Base-by-base conservation (phyloP, 2,329 filamentous ascomycete genomes). In the Microcera coccophila region DNA sequence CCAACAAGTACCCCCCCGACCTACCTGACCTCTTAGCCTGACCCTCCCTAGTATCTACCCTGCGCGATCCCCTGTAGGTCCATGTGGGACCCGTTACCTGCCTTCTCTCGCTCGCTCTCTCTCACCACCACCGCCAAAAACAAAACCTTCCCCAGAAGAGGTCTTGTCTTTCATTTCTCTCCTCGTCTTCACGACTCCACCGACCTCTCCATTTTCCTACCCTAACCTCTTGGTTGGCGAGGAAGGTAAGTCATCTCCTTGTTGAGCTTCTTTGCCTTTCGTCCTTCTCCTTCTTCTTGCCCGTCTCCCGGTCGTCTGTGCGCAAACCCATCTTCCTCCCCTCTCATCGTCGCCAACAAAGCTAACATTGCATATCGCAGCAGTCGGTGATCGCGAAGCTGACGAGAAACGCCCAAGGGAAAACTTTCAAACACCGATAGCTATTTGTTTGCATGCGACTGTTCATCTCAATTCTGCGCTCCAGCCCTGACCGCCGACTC, bases 151-250 rank as follows among this genome's bases (percentile, higher is more conserved):
- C 58, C 59, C 55, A 49, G 51, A 50, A 42, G 54, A 47, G 42
- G 52, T 48, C 39, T 49, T 44, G 47, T 48, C 49, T 43, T 58
- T 53, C 47, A 48, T 47, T 59, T 55, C 54, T n/a, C n/a, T 54
- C 53, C 59, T 57, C 52, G 53, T 59, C 61, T 57, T 64, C 56
- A 62, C 57, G 60, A 62, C 58, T 59, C 51, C 57, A 52, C 60
- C 61, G 62, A 63, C 60, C 60, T 61, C 61, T 57, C 61, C 56
- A 54, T 55, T 57, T 58, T 53, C 45, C 49, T 48, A 42, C 44
- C 58, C 53, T 59, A 55, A 56, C 59, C 60, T 60, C 55, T 41
- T 47, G 47, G 47, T 37, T 49, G 39, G 32, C 26, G 33, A 47
- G 44, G 41, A 49, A 49, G 44, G 47, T 44, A 44, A 49, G 47